Evolutionary conservation across 331 rosid genomes (phyloP).

Genomic region (Cucumis variabilis): DNA sequence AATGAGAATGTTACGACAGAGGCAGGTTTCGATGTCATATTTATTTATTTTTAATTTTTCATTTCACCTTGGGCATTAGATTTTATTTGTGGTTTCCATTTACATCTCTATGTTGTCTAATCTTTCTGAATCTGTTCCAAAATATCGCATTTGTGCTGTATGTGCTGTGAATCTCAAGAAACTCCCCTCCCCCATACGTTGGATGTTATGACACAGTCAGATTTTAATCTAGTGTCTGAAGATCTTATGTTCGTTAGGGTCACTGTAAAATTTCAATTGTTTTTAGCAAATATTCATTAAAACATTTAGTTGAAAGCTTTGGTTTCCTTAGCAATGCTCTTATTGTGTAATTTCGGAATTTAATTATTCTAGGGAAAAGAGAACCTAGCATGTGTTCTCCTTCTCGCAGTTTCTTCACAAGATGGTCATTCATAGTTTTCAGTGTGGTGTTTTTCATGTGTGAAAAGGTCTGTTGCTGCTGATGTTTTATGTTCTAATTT

Average conservation of each 20-base stretch:
- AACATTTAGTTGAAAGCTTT: background rate
- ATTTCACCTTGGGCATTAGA: background rate
- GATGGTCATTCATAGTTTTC: conserved; percentile 2
- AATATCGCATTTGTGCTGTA: too few relatives aligned
- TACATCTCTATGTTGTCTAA: background rate
- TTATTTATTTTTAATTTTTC: background rate
- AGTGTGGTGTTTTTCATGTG: background rate
- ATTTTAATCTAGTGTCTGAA: background rate
- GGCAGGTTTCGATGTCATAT: conserved; percentile 46
- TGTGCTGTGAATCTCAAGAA: too few relatives aligned
- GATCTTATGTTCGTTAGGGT: background rate
- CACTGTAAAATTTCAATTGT: background rate
- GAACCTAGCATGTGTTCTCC: conserved; percentile 9
- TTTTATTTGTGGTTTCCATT: background rate
- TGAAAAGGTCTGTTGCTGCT: conserved; percentile 24
- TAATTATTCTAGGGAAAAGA: background rate
- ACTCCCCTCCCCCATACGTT: too few relatives aligned
- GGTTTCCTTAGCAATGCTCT: conserved; percentile 23
- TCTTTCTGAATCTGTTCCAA: background rate
- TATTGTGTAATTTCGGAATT: background rate
- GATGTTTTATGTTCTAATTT: conserved; percentile 23
- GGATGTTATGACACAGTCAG: background rate
- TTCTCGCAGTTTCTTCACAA: conserved; percentile 16
- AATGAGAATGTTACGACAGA: conserved; percentile 46
- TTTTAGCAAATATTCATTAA: background rate